A percentile compares a stretch with the other conserved stretches of the same genome.
These are phyloP conservation scores for Trichoderma lentiforme DNA, from an alignment of 2,329 filamentous ascomycete genomes.

Conservation along the genomic window DNA sequence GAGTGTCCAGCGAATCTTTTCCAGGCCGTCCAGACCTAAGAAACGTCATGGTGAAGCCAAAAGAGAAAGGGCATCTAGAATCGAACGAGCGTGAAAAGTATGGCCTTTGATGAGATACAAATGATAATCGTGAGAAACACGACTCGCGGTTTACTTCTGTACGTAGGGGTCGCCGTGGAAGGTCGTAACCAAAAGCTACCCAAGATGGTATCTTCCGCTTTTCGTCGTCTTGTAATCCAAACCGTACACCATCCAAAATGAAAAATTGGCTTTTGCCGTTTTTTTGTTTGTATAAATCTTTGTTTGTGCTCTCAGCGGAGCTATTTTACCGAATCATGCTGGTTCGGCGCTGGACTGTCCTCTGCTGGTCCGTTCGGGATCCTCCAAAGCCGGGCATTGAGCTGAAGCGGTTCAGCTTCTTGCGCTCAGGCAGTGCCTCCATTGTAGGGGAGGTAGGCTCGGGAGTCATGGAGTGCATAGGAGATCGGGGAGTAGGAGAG, in stretches of 20 bases:
- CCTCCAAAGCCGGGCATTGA: conserved; percentile 56
- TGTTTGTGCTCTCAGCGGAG: neutral
- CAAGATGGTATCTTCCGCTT: conserved; percentile 6
- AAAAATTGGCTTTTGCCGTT: neutral
- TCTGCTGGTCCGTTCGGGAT: conserved; percentile 33
- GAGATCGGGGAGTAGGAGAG: conserved; percentile 18
- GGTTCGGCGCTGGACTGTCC: conserved; percentile 41
- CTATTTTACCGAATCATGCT: conserved; percentile 37
- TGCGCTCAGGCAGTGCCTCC: conserved; percentile 37
- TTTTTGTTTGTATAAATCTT: conserved; percentile 10
- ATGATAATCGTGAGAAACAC: conserved; percentile 2
- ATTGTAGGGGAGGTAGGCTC: conserved; percentile 25
- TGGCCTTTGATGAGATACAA: conserved; percentile 16
- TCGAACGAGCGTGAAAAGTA: conserved; percentile 1
- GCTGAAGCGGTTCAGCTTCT: conserved; percentile 53
- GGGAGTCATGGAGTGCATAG: conserved; percentile 25
- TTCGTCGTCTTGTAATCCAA: conserved; percentile 24
- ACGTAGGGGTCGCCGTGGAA: conserved; percentile 1
- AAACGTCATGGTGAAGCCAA: neutral
- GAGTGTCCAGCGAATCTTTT: conserved; percentile 1
- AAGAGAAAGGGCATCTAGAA: neutral
- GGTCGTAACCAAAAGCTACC: conserved; percentile 18
- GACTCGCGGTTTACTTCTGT: neutral
- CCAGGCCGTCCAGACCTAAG: neutral
- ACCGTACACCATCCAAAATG: conserved; percentile 23